A percentile compares a stretch with the other conserved stretches of the same genome.
phyloP scores from a whole-genome alignment of 305 asterid species.

The Nicotiana rustica region DNA sequence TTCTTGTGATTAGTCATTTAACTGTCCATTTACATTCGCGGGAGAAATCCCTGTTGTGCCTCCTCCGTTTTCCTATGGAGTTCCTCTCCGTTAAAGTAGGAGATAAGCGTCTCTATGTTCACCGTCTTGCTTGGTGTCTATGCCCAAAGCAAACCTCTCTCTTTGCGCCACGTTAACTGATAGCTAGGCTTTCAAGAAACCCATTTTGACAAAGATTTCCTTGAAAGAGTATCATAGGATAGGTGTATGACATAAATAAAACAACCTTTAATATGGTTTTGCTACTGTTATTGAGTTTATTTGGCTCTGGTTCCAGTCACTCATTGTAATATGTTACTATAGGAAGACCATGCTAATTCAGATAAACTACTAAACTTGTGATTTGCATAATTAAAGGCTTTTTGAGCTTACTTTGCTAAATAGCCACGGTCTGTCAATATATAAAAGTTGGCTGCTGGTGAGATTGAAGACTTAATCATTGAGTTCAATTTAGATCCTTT shows the following conservation, averaged over 20 bases:
- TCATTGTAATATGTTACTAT: not conserved
- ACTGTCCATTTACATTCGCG: not conserved
- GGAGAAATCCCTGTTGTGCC: not conserved
- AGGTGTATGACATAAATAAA: not conserved
- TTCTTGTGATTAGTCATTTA: conserved; percentile 26
- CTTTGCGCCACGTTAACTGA: not conserved
- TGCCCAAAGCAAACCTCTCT: conserved; percentile 7
- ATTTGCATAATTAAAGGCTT: not conserved
- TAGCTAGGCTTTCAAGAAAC: conserved; percentile 6
- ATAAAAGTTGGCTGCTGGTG: conserved; percentile 1
- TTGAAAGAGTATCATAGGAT: not conserved
- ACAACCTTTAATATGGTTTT: not conserved
- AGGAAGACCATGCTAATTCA: too few species aligned
- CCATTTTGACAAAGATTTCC: conserved; percentile 10
- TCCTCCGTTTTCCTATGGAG: not conserved
- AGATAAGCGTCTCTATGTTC: not conserved
- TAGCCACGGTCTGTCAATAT: not conserved
- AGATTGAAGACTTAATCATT: conserved; percentile 1
- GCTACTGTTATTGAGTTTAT: not conserved
- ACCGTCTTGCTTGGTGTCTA: conserved; percentile 22
- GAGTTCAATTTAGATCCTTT: not conserved
- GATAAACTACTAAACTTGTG: not conserved
- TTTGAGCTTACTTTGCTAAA: conserved; percentile 6
- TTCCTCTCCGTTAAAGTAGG: conserved; percentile 7
- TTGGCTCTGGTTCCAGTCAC: not conserved